phyloP scores from a whole-genome alignment of 768 basidiomycete genomes.

The Rhizopogon rudus region DNA sequence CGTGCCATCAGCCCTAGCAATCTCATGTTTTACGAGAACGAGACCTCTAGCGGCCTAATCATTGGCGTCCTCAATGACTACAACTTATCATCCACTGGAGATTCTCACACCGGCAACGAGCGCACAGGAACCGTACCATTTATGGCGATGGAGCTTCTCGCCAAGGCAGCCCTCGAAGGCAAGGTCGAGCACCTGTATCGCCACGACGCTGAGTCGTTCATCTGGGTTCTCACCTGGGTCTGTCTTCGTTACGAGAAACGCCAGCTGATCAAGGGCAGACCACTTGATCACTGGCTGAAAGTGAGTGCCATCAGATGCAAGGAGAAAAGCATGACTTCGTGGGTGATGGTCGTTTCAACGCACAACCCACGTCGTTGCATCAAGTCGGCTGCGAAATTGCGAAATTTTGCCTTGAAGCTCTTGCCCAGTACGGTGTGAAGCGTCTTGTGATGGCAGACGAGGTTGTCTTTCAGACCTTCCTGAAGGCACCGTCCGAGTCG shows the following conservation, averaged over 20 bases:
- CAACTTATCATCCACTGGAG: not conserved
- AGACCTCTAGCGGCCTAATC: not conserved
- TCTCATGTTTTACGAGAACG: constrained; percentile 5
- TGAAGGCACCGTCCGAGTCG: too few relatives aligned
- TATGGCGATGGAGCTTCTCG: constrained; percentile 7
- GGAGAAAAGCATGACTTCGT: too few relatives aligned
- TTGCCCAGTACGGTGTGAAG: too few relatives aligned
- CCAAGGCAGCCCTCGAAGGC: not conserved
- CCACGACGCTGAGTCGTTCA: not conserved
- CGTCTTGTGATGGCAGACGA: too few relatives aligned
- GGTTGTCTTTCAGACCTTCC: too few relatives aligned
- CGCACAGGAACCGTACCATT: constrained; percentile 10
- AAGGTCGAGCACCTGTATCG: not conserved
- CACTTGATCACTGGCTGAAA: too few relatives aligned
- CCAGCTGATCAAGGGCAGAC: constrained; percentile 6
- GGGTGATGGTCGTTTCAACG: too few relatives aligned
- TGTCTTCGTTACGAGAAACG: not conserved
- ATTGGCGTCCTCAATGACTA: constrained; percentile 9
- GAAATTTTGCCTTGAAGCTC: too few relatives aligned
- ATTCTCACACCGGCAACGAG: not conserved
- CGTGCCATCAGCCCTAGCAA: constrained; percentile 7
- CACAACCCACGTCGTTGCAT: too few relatives aligned
- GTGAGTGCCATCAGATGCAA: too few relatives aligned
- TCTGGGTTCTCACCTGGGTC: not conserved
- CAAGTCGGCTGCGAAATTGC: too few relatives aligned